Percentiles rank a stretch among this genome's conserved stretches.
Evolutionary conservation across 164 flowering plant genomes (phyloP).

Genomic region (Kingdonia uniflora): DNA sequence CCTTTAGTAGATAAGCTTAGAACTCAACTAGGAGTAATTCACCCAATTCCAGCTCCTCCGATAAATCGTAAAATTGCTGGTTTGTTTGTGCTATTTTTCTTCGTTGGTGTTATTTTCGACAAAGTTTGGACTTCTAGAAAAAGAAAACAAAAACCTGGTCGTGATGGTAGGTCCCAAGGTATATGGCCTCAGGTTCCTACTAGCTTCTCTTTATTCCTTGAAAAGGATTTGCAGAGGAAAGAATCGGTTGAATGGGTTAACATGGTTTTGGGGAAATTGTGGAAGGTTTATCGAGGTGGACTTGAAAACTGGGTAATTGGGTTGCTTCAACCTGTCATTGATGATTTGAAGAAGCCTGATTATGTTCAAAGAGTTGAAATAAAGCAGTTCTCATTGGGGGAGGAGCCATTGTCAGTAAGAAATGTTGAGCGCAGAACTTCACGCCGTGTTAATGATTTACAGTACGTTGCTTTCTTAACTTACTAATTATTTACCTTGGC

Average conservation of each 20-base stretch:
- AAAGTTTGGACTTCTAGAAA: slow-evolving; percentile 82
- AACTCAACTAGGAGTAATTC: slow-evolving; percentile 83
- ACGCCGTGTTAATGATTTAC: slow-evolving; percentile 85
- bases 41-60: slow-evolving; percentile 86
- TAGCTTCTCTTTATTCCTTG: slow-evolving; percentile 65
- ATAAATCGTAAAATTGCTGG: slow-evolving; percentile 51
- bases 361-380: slow-evolving; percentile 91
- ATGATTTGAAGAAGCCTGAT: slow-evolving; percentile 76
- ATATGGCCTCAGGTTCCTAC: slow-evolving; percentile 76
- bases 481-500: too few species aligned
- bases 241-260: slow-evolving; percentile 99
- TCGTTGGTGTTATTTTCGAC: slow-evolving; percentile 82
- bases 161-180: slow-evolving; percentile 24
- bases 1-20: slow-evolving; percentile 84
- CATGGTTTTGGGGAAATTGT: slow-evolving; percentile 94
- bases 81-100: slow-evolving; percentile 80
- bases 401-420: slow-evolving; percentile 83
- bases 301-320: slow-evolving; percentile 91
- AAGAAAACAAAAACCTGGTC: slow-evolving; percentile 19
- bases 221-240: slow-evolving; percentile 88
- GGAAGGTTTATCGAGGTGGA: slow-evolving; percentile 87
- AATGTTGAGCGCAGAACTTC: slow-evolving; percentile 93
- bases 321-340: slow-evolving; percentile 90
- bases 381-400: slow-evolving; percentile 90
- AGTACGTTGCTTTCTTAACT: slow-evolving; percentile 38